These are phyloP conservation scores for Gaertneriomyces sp. DNA, from an alignment of 192 early-diverging fungal species.

Conservation along the genomic window DNA sequence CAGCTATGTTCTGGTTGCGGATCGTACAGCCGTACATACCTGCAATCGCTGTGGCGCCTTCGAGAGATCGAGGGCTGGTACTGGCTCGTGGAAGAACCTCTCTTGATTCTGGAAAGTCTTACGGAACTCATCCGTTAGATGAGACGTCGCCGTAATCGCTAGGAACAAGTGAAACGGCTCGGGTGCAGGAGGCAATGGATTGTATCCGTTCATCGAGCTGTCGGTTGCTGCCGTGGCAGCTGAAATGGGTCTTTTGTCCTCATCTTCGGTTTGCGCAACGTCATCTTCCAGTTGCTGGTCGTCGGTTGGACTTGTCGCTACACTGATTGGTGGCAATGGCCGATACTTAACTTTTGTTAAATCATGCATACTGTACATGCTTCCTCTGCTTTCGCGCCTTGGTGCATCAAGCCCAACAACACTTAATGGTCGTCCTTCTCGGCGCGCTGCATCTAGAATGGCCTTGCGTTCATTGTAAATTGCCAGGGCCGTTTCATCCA, in stretches of 20 bases:
- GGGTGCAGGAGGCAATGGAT: constrained; percentile 24
- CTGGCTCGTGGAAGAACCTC: constrained; percentile 27
- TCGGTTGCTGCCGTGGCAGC: constrained; percentile 1
- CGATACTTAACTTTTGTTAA: constrained; percentile 34
- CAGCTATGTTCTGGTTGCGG: no score
- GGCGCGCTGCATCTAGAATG: constrained; percentile 27
- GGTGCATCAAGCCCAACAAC: constrained; percentile 3
- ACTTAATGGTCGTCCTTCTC: constrained; percentile 32
- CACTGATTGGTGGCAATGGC: constrained; percentile 34
- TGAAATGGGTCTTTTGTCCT: constrained; percentile 8
- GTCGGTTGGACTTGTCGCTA: constrained; percentile 7
- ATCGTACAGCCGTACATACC: neutral
- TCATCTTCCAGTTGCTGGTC: neutral
- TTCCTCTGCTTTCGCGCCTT: neutral
- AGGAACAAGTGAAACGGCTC: constrained; percentile 32
- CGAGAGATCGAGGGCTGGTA: neutral
- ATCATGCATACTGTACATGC: constrained; percentile 14
- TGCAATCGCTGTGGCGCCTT: neutral
- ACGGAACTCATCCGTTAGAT: constrained; percentile 32
- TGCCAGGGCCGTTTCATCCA: constrained; percentile 45
- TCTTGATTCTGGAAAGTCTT: constrained; percentile 25
- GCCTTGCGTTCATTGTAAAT: constrained; percentile 28
- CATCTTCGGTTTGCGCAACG: neutral
- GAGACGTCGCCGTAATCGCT: constrained; percentile 26
- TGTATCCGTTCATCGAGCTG: constrained; percentile 8